Evolutionary conservation across 169 alveolate genomes (phyloP), one percentile per base, ranked within the genome.

Genomic region (Eimeria falciformis): DNA sequence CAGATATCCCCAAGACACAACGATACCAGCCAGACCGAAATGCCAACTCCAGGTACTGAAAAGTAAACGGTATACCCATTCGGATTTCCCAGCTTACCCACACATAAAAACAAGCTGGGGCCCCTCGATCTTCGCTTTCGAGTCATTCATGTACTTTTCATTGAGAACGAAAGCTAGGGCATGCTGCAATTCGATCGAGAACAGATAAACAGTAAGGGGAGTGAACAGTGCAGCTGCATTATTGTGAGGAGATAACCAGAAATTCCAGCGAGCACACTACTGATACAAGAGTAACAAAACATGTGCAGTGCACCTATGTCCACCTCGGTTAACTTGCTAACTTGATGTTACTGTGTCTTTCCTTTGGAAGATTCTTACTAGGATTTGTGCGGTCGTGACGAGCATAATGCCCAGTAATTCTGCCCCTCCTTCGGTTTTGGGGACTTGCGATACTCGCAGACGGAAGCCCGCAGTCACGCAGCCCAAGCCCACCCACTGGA

Each of bases 51-150:
- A 33, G 40, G 40, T 33, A 33, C 0, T 33, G 40, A 33, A 2
- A 33, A 33, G 40, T 33, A 33, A 33, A 33, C 40, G 40, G 40
- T 33, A 33, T 33, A 33, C 40, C 40, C 40, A 33, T 33, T 53
- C 65, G 25, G 25, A 12, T 53, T 21, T 53, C 65, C 65, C 65
- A 4, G 18, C 93, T 69, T 45, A 91, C 94, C 96, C 96, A 90
- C 92, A 90, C 93, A 94, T 88, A 45, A 91, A 91, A 17, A 94
- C 96, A 29, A 94, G 94, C 56, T 94, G 92, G 9, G 92, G 95
- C 25, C 96, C 96, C 55, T 93, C 96, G 90, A 94, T 93, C 21
- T 18, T 12, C 46, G 89, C 75, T 17, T 92, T 46, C 23, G 25
- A 21, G 56, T 81, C 94, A 37, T 81, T 91, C 95, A 94, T 84